A percentile compares a stretch with the other conserved stretches of the same genome.
These are phyloP conservation scores for Brassica rapa DNA, from an alignment of 345 rosid genomes.

Conservation along the genomic window DNA sequence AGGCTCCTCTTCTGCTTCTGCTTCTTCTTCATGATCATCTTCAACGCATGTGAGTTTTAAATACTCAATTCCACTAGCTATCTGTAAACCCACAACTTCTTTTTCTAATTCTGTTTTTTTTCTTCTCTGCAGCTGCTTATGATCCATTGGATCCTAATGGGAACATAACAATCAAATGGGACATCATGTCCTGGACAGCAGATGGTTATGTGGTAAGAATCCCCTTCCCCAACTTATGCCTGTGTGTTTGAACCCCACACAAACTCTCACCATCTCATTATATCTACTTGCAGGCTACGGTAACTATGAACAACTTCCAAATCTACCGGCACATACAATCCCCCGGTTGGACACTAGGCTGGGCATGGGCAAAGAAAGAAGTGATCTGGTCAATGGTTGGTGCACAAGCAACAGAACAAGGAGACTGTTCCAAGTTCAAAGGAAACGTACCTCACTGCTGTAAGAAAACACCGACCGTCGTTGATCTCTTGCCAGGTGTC, in stretches of 20 bases:
- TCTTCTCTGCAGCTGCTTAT: slow-evolving; percentile 64
- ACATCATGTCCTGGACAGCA: slow-evolving; percentile 77
- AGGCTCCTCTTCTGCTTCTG: slow-evolving; percentile 44
- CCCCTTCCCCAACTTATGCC: not conserved
- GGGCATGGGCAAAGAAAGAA: slow-evolving; percentile 95
- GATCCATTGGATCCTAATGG: slow-evolving; percentile 94
- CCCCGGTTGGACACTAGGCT: slow-evolving; percentile 87
- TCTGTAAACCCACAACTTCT: slow-evolving; percentile 1
- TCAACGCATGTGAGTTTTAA: slow-evolving; percentile 47
- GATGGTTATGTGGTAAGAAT: slow-evolving; percentile 84
- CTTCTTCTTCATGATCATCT: slow-evolving; percentile 47
- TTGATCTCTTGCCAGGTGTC: slow-evolving; percentile 76
- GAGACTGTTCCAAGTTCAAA: slow-evolving; percentile 94
- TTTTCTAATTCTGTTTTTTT: slow-evolving; percentile 4
- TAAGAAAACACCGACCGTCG: slow-evolving; percentile 68
- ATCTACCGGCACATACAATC: slow-evolving; percentile 67
- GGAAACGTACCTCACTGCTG: slow-evolving; percentile 83
- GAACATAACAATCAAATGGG: slow-evolving; percentile 87
- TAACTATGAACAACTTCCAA: slow-evolving; percentile 77
- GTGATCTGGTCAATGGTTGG: slow-evolving; percentile 82
- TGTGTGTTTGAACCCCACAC: slow-evolving; percentile 1
- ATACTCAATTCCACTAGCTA: not conserved
- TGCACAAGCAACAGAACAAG: slow-evolving; percentile 87
- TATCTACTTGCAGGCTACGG: slow-evolving; percentile 57
- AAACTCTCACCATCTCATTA: slow-evolving; percentile 14